Base-by-base conservation (phyloP, 192 early-diverging fungal species). In the Backusella tarrabulga region DNA sequence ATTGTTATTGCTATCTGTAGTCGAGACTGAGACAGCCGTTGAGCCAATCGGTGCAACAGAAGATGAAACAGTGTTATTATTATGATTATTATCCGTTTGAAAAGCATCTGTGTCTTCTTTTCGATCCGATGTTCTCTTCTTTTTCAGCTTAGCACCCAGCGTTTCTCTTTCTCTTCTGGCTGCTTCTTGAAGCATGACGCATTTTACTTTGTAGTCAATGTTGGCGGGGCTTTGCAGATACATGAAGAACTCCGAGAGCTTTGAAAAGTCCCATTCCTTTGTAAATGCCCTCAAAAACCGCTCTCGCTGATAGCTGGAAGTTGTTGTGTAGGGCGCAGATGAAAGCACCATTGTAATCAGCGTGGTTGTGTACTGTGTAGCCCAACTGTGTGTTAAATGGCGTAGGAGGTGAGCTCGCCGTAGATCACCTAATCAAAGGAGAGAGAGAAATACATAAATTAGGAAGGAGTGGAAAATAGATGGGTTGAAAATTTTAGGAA, bases 201-300 rank as follows among this genome's bases (percentile, higher is more conserved):
- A 79, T 60, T 84, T 84, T 15, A 82, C 77, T 69, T 84, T 84
- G 67, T 83, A 82, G 41, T 81, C 80, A 9, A 85, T 74, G 35
- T 84, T 85, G 40, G 72, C 88, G 67, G 82, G 87, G 71, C 81
- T 84, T 74, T 86, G 84, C 5, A 91, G 85, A 11, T 87, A 87
- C 74, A 89, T 89, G 76, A 91, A 90, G 36, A 91, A 89, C 82
- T 90, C 85, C 32, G 90, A 85, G 66, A 89, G 71, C 56, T 87
- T 85, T 74, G 84, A 87, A 86, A 92, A 90, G 79, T 90, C 88
- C 88, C 88, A 92, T 77, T 88, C 86, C 8, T 86, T 83, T 6
- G 88, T 86, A 34, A 90, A 86, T 5, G 87, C 85, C 60, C 84
- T 81, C 56, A 91, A 56, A 54, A 91, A 90, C 1, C 80, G 74